Conservation (phyloP, 495 filamentous ascomycete species). For the Podospora bellae-mahoneyi region DNA sequence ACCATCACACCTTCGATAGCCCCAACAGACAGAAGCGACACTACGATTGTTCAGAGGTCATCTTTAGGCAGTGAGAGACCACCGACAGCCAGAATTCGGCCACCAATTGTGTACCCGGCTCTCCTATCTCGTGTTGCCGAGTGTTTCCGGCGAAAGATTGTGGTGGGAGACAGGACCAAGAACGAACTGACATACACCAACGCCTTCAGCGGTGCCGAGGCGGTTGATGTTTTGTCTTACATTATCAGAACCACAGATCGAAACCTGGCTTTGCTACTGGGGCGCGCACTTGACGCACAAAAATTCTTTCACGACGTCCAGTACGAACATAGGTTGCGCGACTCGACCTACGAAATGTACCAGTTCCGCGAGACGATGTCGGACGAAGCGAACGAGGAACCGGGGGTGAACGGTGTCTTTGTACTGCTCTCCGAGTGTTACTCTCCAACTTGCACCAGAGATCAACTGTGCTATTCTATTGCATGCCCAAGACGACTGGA, state of each 20-base stretch:
- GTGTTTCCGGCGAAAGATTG: slow-evolving; percentile 80
- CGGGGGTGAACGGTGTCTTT: slow-evolving; percentile 92
- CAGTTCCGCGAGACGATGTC: slow-evolving; percentile 92
- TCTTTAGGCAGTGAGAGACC: slow-evolving; percentile 49
- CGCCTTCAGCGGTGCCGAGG: slow-evolving; percentile 90
- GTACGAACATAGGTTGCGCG: slow-evolving; percentile 91
- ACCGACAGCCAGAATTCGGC: slow-evolving; percentile 51
- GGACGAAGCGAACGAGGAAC: slow-evolving; percentile 71
- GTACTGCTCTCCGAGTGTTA: slow-evolving; percentile 96
- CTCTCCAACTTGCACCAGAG: slow-evolving; percentile 91
- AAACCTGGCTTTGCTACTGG: slow-evolving; percentile 90
- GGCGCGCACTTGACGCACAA: slow-evolving; percentile 91
- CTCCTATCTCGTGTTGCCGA: slow-evolving; percentile 87
- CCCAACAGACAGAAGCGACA: slow-evolving; percentile 34
- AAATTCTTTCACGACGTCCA: slow-evolving; percentile 99
- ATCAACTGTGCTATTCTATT: slow-evolving; percentile 96
- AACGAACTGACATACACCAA: slow-evolving; percentile 97
- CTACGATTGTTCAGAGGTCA: slow-evolving; percentile 42
- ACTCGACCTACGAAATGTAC: slow-evolving; percentile 87
- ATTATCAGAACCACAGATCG: slow-evolving; percentile 97
- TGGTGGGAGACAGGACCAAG: slow-evolving; percentile 82
- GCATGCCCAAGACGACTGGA: slow-evolving; percentile 92
- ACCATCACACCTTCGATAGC: slow-evolving; percentile 43
- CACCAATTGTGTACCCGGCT: slow-evolving; percentile 88
- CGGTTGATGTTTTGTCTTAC: slow-evolving; percentile 87